Evolutionary conservation across 768 basidiomycete genomes (phyloP).

Genomic region (Panaeolus papilionaceus): DNA sequence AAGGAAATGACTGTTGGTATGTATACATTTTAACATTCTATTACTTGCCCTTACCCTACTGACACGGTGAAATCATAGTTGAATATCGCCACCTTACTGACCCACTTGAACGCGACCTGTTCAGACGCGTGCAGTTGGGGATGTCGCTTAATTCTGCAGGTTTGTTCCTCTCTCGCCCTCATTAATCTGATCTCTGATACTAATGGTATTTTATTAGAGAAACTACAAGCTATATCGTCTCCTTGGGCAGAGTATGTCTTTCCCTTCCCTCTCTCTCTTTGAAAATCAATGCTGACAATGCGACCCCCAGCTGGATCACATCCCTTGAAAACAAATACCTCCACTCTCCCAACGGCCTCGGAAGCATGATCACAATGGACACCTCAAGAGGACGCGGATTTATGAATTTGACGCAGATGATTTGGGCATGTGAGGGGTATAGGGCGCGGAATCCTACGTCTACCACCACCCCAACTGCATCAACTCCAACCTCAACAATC

Average conservation of each 20-base stretch:
- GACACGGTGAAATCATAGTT: neutral
- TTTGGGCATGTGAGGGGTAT: neutral
- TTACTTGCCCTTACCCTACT: no score
- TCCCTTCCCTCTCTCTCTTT: neutral
- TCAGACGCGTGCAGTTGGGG: neutral
- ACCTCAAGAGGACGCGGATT: neutral
- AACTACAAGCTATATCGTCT: neutral
- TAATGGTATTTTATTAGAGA: neutral
- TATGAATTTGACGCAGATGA: conserved; percentile 1
- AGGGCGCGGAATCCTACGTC: neutral
- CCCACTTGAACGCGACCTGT: neutral
- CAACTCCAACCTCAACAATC: neutral
- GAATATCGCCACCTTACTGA: neutral
- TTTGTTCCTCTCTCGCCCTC: neutral
- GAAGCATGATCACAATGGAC: neutral
- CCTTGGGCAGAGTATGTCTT: conserved; percentile 6
- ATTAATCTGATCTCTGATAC: neutral
- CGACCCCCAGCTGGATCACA: no score
- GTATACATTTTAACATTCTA: no score
- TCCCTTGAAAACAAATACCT: neutral
- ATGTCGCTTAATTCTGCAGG: conserved; percentile 3
- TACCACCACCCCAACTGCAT: no score
- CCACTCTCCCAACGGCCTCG: neutral
- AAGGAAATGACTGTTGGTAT: neutral
- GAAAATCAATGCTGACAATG: no score